phyloP scores from a whole-genome alignment of 257 asterid genomes.

The Solanum peruvianum region DNA sequence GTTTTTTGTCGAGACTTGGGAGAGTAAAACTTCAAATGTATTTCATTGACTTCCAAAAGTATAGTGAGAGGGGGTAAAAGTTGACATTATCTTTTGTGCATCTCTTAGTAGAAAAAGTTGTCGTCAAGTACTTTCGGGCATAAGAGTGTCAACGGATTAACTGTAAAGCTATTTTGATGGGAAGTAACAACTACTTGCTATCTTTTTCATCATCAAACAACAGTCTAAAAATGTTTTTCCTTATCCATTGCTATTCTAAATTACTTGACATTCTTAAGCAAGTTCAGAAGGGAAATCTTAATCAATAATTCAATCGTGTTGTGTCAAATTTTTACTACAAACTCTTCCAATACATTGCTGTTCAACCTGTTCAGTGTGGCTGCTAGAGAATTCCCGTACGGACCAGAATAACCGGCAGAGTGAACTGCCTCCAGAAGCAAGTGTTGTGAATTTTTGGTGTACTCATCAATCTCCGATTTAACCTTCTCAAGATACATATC shows the following conservation, averaged over 20 bases:
- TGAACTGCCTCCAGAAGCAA: constrained; percentile 81
- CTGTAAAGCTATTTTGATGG: neutral
- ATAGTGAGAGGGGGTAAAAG: neutral
- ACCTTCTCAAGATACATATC: constrained; percentile 45
- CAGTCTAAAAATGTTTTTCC: neutral
- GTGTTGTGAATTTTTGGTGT: constrained; percentile 58
- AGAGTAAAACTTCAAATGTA: neutral
- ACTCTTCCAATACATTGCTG: constrained; percentile 58
- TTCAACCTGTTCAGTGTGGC: constrained; percentile 40
- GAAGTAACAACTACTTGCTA: neutral
- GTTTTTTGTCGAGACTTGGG: neutral
- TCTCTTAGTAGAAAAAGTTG: neutral
- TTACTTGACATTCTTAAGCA: neutral
- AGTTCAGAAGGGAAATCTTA: neutral
- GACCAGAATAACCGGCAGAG: constrained; percentile 64
- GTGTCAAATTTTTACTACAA: neutral
- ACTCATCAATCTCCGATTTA: constrained; percentile 44
- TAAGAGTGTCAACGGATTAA: neutral
- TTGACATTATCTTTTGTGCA: neutral
- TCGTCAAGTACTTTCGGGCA: neutral
- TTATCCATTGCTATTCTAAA: neutral
- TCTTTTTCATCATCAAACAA: neutral
- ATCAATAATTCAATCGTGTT: neutral
- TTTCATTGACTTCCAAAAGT: neutral
- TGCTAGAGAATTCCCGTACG: constrained; percentile 53